Evolutionary conservation across 228 moss, liverwort and hornwort species (phyloP).

Genomic region (Sphagnum magellanicum): DNA sequence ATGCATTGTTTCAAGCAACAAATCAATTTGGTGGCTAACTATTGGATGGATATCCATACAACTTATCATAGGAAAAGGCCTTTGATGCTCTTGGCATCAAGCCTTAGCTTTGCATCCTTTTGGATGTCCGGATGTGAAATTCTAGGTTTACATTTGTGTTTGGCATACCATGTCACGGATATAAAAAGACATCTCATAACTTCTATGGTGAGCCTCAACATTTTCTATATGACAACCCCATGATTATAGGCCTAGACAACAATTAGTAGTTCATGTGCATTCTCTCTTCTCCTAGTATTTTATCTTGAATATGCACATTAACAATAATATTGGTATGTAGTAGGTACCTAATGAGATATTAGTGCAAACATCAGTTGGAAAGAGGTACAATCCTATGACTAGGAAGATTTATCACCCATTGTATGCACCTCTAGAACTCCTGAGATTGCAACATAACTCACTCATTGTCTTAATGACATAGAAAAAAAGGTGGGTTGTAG

Average conservation of each 20-base stretch:
- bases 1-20: conserved; percentile 34
- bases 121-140: conserved; percentile 44
- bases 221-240: no score
- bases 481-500: conserved; percentile 62
- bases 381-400: conserved; percentile 75
- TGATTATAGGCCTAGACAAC: no score
- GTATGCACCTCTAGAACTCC: conserved; percentile 81
- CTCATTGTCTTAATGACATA: conserved; percentile 76
- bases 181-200: no score
- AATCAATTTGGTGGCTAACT: conserved; percentile 64
- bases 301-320: no score
- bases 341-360: conserved; percentile 87
- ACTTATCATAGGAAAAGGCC: conserved; percentile 82
- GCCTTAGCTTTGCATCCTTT: conserved; percentile 67
- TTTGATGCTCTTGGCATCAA: conserved; percentile 55
- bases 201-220: no score
- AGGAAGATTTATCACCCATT: conserved; percentile 84
- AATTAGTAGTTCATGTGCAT: no score
- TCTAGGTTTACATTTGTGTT: not conserved
- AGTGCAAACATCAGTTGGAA: conserved; percentile 68
- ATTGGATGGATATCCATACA: conserved; percentile 89
- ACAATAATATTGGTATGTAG: not conserved
- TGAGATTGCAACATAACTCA: conserved; percentile 72
- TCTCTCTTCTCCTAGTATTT: no score
- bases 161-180: no score